Evolutionary conservation across 805 yeast species (phyloP), one percentile per base, ranked within the genome.

Genomic region (Metschnikowia arizonensis): DNA sequence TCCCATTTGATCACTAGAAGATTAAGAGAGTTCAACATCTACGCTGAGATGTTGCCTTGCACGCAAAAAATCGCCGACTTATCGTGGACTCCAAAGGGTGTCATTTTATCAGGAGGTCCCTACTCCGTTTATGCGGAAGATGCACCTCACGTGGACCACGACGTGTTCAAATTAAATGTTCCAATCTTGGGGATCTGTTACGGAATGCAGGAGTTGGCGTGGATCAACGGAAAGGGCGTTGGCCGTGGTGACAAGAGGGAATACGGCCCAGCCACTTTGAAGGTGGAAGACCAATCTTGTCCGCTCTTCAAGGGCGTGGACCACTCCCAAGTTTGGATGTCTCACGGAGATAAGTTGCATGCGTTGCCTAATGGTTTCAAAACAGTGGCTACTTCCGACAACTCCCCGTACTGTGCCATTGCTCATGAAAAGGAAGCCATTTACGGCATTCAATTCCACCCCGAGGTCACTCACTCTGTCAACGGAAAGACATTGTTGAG

Each of bases 1-100:
- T 88, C 97, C 47, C 99, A 93, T 64, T 73, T 93, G 65, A 89
- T 93, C 66, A 90, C 97, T 50, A 85, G 99, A 73, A 87, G 99
- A 73, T 79, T 93, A 58, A 88, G 99, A 78, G 99, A 93, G 69
- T 87, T 90, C 77, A 89, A 93, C 68, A 91, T 93, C 56, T 93
- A 93, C 69, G 98, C 99, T 56, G 99, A 93, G 74, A 93, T 93
- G 99, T 79, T 93, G 54, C 99, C 99, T 57, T 93, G 99, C 73
- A 93, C 99, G 44, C 99, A 95, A 73, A 93, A 93, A 76, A 91
- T 93, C 63, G 65, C 84, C 45, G 97, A 91, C 56, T 78, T 93
- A 59, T 69, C 82, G 49, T 93, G 97, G 95, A 90, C 81, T 65
- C 99, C 99, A 57, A 87, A 83, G 66, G 99, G 99, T 73, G 83